A percentile compares a stretch with the other conserved stretches of the same genome.
Evolutionary conservation across 2,329 filamentous ascomycete genomes (phyloP).

Genomic region (Diaporthe batatas): DNA sequence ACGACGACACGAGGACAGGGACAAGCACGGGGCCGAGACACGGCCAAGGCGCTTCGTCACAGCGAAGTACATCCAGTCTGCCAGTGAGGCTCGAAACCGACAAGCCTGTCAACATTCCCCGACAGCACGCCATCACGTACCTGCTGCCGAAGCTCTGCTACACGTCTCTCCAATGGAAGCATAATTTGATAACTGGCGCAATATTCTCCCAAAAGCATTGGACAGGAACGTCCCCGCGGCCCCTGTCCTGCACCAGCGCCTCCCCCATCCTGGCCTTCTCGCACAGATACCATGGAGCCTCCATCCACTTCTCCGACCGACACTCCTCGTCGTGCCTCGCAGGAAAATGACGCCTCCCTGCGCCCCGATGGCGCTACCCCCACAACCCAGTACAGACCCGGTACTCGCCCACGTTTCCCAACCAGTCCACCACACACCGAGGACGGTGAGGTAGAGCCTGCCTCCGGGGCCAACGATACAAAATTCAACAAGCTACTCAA

Average conservation of each 20-base stretch:
- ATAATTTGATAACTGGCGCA: slow-evolving; percentile 35
- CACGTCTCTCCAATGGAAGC: slow-evolving; percentile 40
- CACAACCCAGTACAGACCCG: slow-evolving; percentile 25
- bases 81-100: slow-evolving; percentile 5
- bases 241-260: slow-evolving; percentile 28
- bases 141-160: slow-evolving; percentile 15
- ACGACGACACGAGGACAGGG: background rate
- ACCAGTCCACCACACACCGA: slow-evolving; percentile 46
- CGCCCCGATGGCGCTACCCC: slow-evolving; percentile 35
- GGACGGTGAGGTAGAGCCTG: slow-evolving; percentile 42
- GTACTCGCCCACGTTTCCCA: slow-evolving; percentile 36
- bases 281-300: slow-evolving; percentile 42
- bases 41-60: slow-evolving; percentile 8
- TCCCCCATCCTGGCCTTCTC: slow-evolving; percentile 22
- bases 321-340: slow-evolving; percentile 38
- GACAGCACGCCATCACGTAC: slow-evolving; percentile 36
- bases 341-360: slow-evolving; percentile 34
- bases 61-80: background rate
- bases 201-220: slow-evolving; percentile 37
- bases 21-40: slow-evolving; percentile 10
- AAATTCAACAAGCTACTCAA: slow-evolving; percentile 53
- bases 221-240: slow-evolving; percentile 29
- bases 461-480: slow-evolving; percentile 28
- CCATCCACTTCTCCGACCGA: slow-evolving; percentile 32
- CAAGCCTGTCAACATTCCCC: background rate